Evolutionary conservation across 164 flowering plant species (phyloP).

Genomic region (Malania oleifera): DNA sequence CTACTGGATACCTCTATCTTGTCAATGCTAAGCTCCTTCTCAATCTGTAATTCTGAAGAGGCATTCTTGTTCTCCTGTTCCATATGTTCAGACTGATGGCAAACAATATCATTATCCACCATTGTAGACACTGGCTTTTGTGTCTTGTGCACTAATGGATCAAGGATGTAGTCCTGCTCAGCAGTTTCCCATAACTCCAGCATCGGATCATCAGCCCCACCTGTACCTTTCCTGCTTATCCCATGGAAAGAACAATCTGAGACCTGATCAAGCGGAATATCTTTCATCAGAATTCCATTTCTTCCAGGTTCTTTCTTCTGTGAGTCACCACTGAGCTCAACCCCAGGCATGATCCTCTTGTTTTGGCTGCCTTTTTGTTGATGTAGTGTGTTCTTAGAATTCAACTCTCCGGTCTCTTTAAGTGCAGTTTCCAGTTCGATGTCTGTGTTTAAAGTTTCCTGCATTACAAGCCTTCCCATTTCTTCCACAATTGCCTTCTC

Average conservation of each 20-base stretch:
- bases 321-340: constrained; percentile 13
- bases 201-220: constrained; percentile 51
- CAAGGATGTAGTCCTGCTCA: constrained; percentile 26
- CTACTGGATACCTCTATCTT: constrained; percentile 33
- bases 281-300: constrained; percentile 52
- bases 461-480: constrained; percentile 26
- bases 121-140: constrained; percentile 20
- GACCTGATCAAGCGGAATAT: constrained; percentile 73
- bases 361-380: constrained; percentile 12
- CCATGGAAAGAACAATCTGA: constrained; percentile 39
- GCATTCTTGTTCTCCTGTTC: constrained; percentile 16
- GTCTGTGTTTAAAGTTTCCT: constrained; percentile 18
- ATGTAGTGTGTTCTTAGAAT: constrained; percentile 16
- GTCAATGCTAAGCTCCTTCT: constrained; percentile 47
- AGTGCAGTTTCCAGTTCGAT: constrained; percentile 25
- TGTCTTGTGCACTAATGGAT: constrained; percentile 8
- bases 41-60: constrained; percentile 30
- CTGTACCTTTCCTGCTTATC: constrained; percentile 24
- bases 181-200: constrained; percentile 67
- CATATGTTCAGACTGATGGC: constrained; percentile 9
- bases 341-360: constrained; percentile 12
- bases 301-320: constrained; percentile 25
- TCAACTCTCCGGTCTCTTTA: constrained; percentile 33
- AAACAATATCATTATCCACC: constrained; percentile 4
- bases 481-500: constrained; percentile 46